phyloP scores from a whole-genome alignment of 225 moss, liverwort and hornwort species.

The Pseudoscleropodium purum region DNA sequence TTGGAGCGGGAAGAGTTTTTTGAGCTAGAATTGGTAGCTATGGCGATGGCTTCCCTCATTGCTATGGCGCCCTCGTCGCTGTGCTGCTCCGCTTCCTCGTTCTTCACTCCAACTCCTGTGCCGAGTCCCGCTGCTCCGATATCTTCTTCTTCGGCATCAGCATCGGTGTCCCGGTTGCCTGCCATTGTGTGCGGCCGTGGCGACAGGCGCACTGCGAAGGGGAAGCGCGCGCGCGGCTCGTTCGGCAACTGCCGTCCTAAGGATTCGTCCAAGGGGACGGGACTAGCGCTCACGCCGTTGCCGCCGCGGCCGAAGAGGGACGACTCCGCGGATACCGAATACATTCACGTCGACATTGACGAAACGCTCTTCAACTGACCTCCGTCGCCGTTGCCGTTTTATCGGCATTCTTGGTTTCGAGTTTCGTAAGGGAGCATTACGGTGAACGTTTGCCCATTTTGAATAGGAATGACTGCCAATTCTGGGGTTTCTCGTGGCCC shows the following conservation, averaged over 20 bases:
- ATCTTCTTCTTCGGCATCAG: not conserved
- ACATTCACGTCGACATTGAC: slow-evolving; percentile 85
- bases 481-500: not conserved
- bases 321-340: slow-evolving; percentile 61
- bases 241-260: slow-evolving; percentile 86
- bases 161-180: not conserved
- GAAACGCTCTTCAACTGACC: slow-evolving; percentile 52
- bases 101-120: not conserved
- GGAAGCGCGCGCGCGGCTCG: slow-evolving; percentile 79
- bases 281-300: slow-evolving; percentile 58
- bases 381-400: not conserved
- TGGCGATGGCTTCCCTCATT: slow-evolving; percentile 31
- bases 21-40: not conserved
- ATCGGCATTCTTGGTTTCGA: not conserved
- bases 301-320: slow-evolving; percentile 84
- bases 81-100: slow-evolving; percentile 7
- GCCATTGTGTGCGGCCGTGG: slow-evolving; percentile 73
- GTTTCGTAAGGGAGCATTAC: not conserved
- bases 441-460: not conserved
- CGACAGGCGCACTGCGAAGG: slow-evolving; percentile 85
- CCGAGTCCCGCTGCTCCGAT: not conserved
- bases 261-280: slow-evolving; percentile 61
- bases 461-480: not conserved
- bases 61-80: not conserved
- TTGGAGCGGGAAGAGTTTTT: not conserved